Evolutionary conservation across 1,139 yeast genomes (phyloP).

Genomic region (Hyphopichia khmerensis): DNA sequence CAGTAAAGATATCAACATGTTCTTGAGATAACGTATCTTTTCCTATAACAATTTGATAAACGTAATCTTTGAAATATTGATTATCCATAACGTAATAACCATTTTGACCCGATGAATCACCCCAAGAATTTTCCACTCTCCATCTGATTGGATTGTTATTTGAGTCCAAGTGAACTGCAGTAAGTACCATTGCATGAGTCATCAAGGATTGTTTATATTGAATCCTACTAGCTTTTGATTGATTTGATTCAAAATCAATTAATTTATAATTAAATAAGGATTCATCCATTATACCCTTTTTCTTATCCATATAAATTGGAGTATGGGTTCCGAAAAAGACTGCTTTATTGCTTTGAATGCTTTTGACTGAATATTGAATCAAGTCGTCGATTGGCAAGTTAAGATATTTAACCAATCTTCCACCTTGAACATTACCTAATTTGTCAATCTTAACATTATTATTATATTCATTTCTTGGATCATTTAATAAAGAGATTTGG

Average conservation of each 20-base stretch:
- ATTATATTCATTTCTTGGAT: conserved; percentile 12
- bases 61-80: conserved; percentile 17
- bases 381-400: conserved; percentile 13
- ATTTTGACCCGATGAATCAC: conserved; percentile 15
- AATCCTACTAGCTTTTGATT: conserved; percentile 53
- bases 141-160: conserved; percentile 14
- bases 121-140: conserved; percentile 19
- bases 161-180: conserved; percentile 17
- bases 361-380: conserved; percentile 13
- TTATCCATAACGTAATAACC: conserved; percentile 19
- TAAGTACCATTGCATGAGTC: conserved; percentile 22
- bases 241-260: conserved; percentile 11
- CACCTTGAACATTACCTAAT: conserved; percentile 15
- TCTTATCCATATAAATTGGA: conserved; percentile 18
- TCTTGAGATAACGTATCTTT: conserved; percentile 9
- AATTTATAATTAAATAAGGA: conserved; percentile 13
- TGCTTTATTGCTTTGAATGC: conserved; percentile 13
- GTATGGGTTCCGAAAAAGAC: conserved; percentile 18
- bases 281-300: conserved; percentile 17
- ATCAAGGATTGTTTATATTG: conserved; percentile 51
- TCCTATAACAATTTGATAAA: conserved; percentile 15
- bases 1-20: conserved; percentile 8
- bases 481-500: conserved; percentile 9
- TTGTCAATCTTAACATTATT: conserved; percentile 14
- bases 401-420: conserved; percentile 13